These are phyloP conservation scores for Paecilomyces formosus DNA, from an alignment of 2,329 filamentous ascomycete species.

Conservation along the genomic window DNA sequence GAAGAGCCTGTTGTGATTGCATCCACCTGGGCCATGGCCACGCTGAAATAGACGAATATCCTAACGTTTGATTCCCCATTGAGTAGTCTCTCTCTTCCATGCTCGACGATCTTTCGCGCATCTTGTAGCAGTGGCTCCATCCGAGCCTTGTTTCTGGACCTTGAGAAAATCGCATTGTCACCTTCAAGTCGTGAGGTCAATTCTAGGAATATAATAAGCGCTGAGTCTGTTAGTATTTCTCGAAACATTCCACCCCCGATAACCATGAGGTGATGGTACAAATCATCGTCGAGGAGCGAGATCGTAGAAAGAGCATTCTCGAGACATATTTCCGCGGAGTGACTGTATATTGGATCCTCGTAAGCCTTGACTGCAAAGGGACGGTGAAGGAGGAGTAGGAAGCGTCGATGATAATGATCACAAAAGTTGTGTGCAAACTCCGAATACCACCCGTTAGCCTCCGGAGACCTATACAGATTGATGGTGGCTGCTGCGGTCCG, in stretches of 20 bases:
- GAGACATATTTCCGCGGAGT: conserved; percentile 5
- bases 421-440: background rate
- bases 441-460: background rate
- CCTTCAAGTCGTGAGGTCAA: conserved; percentile 6
- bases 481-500: background rate
- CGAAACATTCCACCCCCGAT: conserved; percentile 4
- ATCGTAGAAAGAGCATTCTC: conserved; percentile 1
- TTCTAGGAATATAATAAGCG: conserved; percentile 5
- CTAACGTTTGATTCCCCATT: conserved; percentile 10
- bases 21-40: conserved; percentile 8
- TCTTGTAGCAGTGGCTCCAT: background rate
- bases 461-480: conserved; percentile 5
- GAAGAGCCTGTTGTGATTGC: conserved; percentile 3
- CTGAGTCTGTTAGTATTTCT: conserved; percentile 3
- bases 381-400: conserved; percentile 7
- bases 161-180: conserved; percentile 1
- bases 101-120: background rate
- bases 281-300: conserved; percentile 4
- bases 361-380: conserved; percentile 6
- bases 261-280: conserved; percentile 2
- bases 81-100: background rate
- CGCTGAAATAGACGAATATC: conserved; percentile 3
- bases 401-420: conserved; percentile 7
- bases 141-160: background rate
- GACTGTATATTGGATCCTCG: conserved; percentile 4